phyloP scores from a whole-genome alignment of 176 grass and related monocot genomes.

The Pharus latifolius region DNA sequence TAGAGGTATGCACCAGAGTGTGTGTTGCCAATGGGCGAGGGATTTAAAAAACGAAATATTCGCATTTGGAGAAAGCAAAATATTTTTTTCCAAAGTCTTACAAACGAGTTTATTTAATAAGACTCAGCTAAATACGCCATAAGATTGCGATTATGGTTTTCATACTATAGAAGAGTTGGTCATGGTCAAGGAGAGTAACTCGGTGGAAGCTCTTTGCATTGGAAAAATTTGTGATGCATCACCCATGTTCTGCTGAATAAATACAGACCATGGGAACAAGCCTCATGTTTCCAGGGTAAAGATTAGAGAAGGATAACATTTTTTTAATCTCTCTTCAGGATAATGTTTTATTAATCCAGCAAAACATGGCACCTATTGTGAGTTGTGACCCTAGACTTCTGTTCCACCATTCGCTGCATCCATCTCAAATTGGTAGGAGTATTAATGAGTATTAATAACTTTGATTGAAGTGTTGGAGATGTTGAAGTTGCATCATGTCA shows the following conservation, averaged over 20 bases:
- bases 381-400: no score
- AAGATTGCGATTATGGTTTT: background rate
- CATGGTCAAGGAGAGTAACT: slow-evolving; percentile 16
- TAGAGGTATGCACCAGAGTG: slow-evolving; percentile 43
- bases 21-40: slow-evolving; percentile 50
- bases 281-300: slow-evolving; percentile 19
- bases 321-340: slow-evolving; percentile 15
- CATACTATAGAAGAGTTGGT: background rate
- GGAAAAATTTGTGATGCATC: slow-evolving; percentile 14
- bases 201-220: background rate
- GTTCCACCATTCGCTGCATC: background rate
- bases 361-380: background rate
- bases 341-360: background rate
- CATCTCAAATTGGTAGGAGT: background rate
- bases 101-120: slow-evolving; percentile 2
- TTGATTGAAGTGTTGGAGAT: background rate
- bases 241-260: slow-evolving; percentile 36
- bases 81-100: no score
- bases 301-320: slow-evolving; percentile 1
- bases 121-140: background rate
- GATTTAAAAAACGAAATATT: slow-evolving; percentile 53
- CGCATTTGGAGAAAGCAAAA: no score
- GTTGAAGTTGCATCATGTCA: background rate
- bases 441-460: no score
- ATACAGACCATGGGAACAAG: slow-evolving; percentile 1